Evolutionary conservation across 306 rosid genomes (phyloP), one percentile per base, ranked within the genome.

Genomic region (Senna siamea): DNA sequence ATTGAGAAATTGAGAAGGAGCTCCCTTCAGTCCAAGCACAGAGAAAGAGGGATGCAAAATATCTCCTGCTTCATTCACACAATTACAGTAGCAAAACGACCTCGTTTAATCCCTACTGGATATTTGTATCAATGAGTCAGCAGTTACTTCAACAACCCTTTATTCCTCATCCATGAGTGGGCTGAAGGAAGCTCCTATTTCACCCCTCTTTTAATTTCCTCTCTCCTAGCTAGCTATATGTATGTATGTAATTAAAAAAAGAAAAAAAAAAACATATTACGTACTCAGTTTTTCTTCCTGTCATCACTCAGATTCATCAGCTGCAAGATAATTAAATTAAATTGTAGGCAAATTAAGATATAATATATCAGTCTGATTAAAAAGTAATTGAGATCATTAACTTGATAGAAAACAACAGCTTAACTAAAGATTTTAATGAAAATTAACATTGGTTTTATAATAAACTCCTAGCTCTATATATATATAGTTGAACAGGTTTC

Each of bases 21-120:
- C 87, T 76, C 81, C 70, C 74, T 82, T 62, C 87, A 76, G 87
- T 79, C 87, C 87, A 83, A 75, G 74, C 83, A 78, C 57, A 60
- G 64, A 82, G 60, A 67, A 60, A 66, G 73, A 76, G 37, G 37
- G 81, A 35, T 74, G 76, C 76, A 67, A 68, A 81, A 73, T 81
- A 82, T 74, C 78, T 69, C 48, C 61, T 2, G 20, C 77, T 69
- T 74, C 83, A 78, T 74, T 74, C 79, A 78, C 68, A 79, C 68
- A 79, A 67, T 44, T 55, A 59, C 79, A 38, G 48, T 48, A 79
- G 78, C 19, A 12, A 70, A 40, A 35, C 20, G 67, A 23, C 6
- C 41, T 63, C 23, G 14, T 32, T 35, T 5, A 44, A 11, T 46
- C 23, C 38, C 38, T 59, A 44, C 54, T 77, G 74, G 22, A 35